phyloP scores from a whole-genome alignment of 208 protist genomes.

The Crithidia bombi region DNA sequence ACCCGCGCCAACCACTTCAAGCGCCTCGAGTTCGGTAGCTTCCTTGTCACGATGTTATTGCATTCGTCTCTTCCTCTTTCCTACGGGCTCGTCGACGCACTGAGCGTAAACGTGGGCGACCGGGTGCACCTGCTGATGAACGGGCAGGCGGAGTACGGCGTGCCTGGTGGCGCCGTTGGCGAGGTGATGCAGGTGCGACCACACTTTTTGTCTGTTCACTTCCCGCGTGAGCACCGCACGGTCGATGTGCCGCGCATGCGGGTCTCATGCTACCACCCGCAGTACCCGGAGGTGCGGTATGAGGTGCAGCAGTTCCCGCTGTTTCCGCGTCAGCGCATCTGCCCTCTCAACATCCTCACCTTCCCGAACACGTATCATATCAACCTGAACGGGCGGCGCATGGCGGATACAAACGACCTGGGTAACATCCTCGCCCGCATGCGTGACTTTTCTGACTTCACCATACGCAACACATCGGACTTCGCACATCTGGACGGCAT shows the following conservation, averaged over 20 bases:
- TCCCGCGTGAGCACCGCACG: conserved; percentile 73
- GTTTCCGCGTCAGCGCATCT: conserved; percentile 74
- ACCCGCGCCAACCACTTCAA: conserved; percentile 64
- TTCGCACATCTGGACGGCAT: conserved; percentile 81
- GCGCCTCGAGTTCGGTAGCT: conserved; percentile 80
- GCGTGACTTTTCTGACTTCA: conserved; percentile 84
- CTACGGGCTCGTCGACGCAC: conserved; percentile 65
- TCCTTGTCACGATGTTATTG: conserved; percentile 76
- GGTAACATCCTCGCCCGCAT: conserved; percentile 86
- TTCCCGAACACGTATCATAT: conserved; percentile 66
- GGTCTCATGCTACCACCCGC: conserved; percentile 67
- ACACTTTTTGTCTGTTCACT: conserved; percentile 83
- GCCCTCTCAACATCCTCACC: conserved; percentile 59
- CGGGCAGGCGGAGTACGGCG: conserved; percentile 50
- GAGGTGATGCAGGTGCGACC: conserved; percentile 80
- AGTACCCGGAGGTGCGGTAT: conserved; percentile 78
- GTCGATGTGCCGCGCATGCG: conserved; percentile 82
- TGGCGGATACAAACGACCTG: conserved; percentile 91
- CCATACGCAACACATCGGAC: conserved; percentile 70
- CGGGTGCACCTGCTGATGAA: conserved; percentile 79
- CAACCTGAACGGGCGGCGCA: conserved; percentile 75
- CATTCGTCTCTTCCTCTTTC: conserved; percentile 56
- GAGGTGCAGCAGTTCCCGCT: conserved; percentile 87
- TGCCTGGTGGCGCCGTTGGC: conserved; percentile 78
- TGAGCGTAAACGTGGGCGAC: conserved; percentile 78